Evolutionary conservation across 139 green algal species (phyloP).

Genomic region (Chlorella vulgaris): DNA sequence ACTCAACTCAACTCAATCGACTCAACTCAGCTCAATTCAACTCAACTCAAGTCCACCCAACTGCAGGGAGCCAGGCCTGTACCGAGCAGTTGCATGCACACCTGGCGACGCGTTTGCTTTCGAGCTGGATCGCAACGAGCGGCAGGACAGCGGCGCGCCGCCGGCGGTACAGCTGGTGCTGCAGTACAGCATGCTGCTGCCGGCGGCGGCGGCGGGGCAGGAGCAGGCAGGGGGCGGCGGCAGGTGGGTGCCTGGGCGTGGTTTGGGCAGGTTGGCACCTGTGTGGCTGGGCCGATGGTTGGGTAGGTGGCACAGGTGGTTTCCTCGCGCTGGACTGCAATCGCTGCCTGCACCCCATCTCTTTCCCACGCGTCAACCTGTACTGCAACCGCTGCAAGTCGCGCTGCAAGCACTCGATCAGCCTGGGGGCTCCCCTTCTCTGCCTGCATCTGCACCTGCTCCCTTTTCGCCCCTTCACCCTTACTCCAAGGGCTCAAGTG

Average conservation of each 20-base stretch:
- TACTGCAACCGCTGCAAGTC: no score
- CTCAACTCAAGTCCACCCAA: no score
- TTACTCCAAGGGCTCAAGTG: no score
- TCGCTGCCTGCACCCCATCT: no score
- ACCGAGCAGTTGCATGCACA: constrained; percentile 73
- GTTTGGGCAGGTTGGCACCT: no score
- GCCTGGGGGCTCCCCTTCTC: no score
- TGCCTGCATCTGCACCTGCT: no score
- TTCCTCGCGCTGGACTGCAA: neutral
- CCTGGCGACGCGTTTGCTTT: constrained; percentile 71
- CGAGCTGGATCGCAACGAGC: constrained; percentile 64
- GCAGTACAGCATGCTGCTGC: constrained; percentile 68
- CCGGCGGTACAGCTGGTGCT: constrained; percentile 79
- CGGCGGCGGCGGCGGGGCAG: neutral
- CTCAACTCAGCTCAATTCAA: no score
- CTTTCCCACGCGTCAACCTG: no score
- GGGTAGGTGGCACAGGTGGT: neutral
- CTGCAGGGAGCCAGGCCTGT: constrained; percentile 72
- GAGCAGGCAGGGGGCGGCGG: neutral
- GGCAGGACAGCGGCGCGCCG: neutral
- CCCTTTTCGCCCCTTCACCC: no score
- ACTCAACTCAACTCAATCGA: no score
- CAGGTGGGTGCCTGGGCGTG: neutral
- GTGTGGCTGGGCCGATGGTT: neutral
- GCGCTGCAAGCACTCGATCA: no score